A percentile compares a stretch with the other conserved stretches of the same genome.
These are phyloP conservation scores for Cynara cardunculus DNA, from an alignment of 129 eudicot species.

Conservation along the genomic window DNA sequence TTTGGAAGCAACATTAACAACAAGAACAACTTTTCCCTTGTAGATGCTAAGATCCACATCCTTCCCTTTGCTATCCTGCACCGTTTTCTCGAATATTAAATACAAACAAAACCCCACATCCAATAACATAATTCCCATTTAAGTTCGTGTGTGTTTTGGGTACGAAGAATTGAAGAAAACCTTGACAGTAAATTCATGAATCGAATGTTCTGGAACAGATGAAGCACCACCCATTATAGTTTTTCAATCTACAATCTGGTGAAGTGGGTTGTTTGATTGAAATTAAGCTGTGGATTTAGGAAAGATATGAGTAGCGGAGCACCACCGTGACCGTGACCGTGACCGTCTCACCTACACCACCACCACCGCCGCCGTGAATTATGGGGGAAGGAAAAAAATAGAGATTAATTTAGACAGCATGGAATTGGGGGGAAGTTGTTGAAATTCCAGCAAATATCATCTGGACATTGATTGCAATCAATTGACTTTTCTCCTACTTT, in stretches of 20 bases:
- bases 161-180: constrained; percentile 13
- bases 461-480: constrained; percentile 14
- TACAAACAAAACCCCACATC: not conserved
- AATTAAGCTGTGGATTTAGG: not conserved
- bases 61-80: constrained; percentile 66
- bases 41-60: constrained; percentile 78
- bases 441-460: constrained; percentile 22
- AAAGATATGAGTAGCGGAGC: not conserved
- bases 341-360: too few species aligned
- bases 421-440: not conserved
- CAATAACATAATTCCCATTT: not conserved
- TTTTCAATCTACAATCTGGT: not conserved
- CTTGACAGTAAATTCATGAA: constrained; percentile 83
- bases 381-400: not conserved
- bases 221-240: constrained; percentile 60
- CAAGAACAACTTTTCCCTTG: constrained; percentile 81
- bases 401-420: not conserved
- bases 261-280: not conserved
- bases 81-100: not conserved
- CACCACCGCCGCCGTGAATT: constrained; percentile 1
- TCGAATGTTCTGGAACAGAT: constrained; percentile 63
- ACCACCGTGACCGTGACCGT: not conserved
- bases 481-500: constrained; percentile 12
- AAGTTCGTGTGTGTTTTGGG: not conserved
- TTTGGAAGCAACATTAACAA: constrained; percentile 95